Evolutionary conservation across 2,329 filamentous ascomycete genomes (phyloP).

Genomic region (Metarhizium sp.): DNA sequence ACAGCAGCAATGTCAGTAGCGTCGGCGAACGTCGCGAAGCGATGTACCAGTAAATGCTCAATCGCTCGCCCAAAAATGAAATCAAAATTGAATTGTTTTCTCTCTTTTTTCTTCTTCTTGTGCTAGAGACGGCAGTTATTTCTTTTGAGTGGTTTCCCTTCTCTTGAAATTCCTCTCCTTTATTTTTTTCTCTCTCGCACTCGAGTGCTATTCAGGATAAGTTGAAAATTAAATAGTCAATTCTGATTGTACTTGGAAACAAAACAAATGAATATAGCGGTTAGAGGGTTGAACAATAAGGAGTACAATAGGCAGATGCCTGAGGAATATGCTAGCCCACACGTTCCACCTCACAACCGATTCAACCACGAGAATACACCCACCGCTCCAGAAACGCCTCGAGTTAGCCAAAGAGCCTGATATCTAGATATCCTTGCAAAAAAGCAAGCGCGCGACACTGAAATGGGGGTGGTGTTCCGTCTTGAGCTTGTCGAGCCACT

Average conservation of each 20-base stretch:
- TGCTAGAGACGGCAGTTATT: conserved; percentile 6
- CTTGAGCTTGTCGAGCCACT: background rate
- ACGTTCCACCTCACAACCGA: conserved; percentile 26
- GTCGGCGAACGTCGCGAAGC: conserved; percentile 7
- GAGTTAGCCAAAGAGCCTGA: conserved; percentile 15
- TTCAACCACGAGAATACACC: conserved; percentile 21
- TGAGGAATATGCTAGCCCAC: conserved; percentile 21
- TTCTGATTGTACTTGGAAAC: conserved; percentile 40
- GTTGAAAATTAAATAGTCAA: conserved; percentile 35
- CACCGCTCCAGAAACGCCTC: conserved; percentile 20
- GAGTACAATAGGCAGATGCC: conserved; percentile 30
- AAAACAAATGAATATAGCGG: conserved; percentile 23
- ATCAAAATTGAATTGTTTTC: conserved; percentile 5
- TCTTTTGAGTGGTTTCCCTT: background rate
- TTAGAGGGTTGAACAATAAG: conserved; percentile 26
- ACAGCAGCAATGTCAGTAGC: conserved; percentile 8
- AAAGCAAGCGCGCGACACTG: conserved; percentile 14
- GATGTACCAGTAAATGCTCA: background rate
- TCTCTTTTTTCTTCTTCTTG: conserved; percentile 7
- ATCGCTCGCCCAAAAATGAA: conserved; percentile 3
- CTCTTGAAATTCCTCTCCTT: background rate
- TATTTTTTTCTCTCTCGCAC: conserved; percentile 21
- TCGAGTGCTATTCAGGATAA: conserved; percentile 28
- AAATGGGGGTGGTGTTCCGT: conserved; percentile 5
- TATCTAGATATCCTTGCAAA: conserved; percentile 12